Percentiles rank a stretch among this genome's conserved stretches.
These are phyloP conservation scores for Penicillium sp. DNA, from an alignment of 2,329 filamentous ascomycete species.

Conservation along the genomic window DNA sequence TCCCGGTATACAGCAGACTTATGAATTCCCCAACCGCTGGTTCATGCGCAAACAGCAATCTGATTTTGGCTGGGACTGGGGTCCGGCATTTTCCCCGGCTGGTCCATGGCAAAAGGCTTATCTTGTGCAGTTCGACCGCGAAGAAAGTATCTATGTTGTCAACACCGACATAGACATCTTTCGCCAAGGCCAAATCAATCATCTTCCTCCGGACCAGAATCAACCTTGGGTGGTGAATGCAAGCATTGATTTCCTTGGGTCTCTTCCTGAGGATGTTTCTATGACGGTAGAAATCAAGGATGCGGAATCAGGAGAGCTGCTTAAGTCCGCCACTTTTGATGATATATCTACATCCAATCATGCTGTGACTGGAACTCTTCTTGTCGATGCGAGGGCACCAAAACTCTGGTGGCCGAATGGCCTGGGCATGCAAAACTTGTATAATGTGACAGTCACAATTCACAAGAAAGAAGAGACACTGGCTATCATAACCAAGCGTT, in stretches of 20 bases:
- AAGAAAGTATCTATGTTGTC: constrained; percentile 43
- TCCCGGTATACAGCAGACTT: constrained; percentile 43
- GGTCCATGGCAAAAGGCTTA: constrained; percentile 58
- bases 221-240: constrained; percentile 57
- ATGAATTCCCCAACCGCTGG: constrained; percentile 50
- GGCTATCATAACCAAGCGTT: constrained; percentile 48
- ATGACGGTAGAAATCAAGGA: constrained; percentile 48
- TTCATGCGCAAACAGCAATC: constrained; percentile 58
- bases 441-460: constrained; percentile 50
- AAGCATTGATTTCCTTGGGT: constrained; percentile 54
- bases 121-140: constrained; percentile 47
- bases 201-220: constrained; percentile 52
- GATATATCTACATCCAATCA: constrained; percentile 40
- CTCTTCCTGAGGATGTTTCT: constrained; percentile 39
- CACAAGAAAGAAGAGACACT: constrained; percentile 37
- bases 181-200: constrained; percentile 53
- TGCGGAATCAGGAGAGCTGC: constrained; percentile 32
- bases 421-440: constrained; percentile 53
- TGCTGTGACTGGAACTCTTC: constrained; percentile 47
- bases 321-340: constrained; percentile 36
- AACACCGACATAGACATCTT: constrained; percentile 57
- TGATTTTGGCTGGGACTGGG: constrained; percentile 63
- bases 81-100: constrained; percentile 56
- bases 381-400: constrained; percentile 42
- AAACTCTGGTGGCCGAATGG: constrained; percentile 58